Conservation (phyloP, 306 rosid genomes). For the Heteromeles arbutifolia region DNA sequence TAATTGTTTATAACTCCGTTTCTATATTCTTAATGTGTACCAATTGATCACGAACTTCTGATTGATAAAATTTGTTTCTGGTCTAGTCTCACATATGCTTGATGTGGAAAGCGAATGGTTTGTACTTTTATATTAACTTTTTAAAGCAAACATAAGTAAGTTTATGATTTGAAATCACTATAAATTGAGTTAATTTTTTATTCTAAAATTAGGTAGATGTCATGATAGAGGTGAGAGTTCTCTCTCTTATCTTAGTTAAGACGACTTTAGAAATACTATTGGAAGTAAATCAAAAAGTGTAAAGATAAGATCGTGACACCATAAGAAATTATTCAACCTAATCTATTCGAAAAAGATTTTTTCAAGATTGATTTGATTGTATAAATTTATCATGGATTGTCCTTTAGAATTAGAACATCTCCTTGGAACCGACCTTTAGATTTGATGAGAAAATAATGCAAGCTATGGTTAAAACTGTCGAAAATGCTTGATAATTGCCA, state of each 20-base stretch:
- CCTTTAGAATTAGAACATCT: constrained; percentile 12
- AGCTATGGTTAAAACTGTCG: constrained; percentile 12
- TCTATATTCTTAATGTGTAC: too few relatives aligned
- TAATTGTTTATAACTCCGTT: too few relatives aligned
- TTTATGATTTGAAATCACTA: too few relatives aligned
- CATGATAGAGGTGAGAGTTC: not conserved
- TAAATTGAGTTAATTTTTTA: not conserved
- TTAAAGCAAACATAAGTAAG: too few relatives aligned
- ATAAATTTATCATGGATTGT: constrained; percentile 18
- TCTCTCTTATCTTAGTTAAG: not conserved
- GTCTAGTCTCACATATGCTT: not conserved
- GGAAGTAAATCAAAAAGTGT: constrained; percentile 1
- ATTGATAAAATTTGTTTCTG: not conserved
- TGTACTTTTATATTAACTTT: too few relatives aligned
- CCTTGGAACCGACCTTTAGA: constrained; percentile 1
- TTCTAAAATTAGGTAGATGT: not conserved
- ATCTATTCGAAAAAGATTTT: constrained; percentile 12
- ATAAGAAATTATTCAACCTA: constrained; percentile 20
- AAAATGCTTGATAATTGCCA: constrained; percentile 15
- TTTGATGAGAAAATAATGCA: constrained; percentile 17
- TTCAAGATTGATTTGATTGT: constrained; percentile 29
- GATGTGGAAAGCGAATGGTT: too few relatives aligned
- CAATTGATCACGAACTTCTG: too few relatives aligned
- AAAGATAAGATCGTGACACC: constrained; percentile 20
- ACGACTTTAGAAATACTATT: not conserved